A percentile compares a stretch with the other conserved stretches of the same genome.
Conservation (phyloP, 73 alveolate genomes). For the Tetrahymena thermophila region DNA sequence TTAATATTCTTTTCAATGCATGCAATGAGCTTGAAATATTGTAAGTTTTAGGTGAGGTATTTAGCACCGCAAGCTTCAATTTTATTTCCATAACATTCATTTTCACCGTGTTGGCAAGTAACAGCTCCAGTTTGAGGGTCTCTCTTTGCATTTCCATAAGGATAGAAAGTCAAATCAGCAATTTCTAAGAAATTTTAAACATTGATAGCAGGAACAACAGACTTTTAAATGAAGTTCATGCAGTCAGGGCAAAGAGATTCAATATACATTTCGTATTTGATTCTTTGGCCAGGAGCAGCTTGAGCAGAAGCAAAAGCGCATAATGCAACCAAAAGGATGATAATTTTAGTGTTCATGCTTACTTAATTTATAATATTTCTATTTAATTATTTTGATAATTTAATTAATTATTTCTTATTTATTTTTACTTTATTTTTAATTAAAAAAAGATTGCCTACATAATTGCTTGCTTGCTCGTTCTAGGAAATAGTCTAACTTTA, state of each 20-base stretch:
- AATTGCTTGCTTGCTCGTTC: background rate
- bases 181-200: slow-evolving; percentile 35
- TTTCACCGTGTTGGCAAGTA: slow-evolving; percentile 50
- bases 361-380: background rate
- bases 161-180: slow-evolving; percentile 51
- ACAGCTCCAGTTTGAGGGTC: slow-evolving; percentile 28
- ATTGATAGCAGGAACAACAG: slow-evolving; percentile 38
- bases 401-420: background rate
- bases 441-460: background rate
- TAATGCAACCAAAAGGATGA: background rate
- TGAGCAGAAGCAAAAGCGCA: background rate
- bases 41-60: slow-evolving; percentile 22
- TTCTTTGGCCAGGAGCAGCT: background rate
- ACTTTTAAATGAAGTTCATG: slow-evolving; percentile 28
- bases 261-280: slow-evolving; percentile 27
- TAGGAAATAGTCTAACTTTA: background rate
- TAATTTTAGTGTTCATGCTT: background rate
- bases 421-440: background rate
- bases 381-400: background rate
- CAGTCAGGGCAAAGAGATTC: slow-evolving; percentile 67
- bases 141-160: slow-evolving; percentile 59
- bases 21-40: slow-evolving; percentile 17
- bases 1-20: slow-evolving; percentile 51
- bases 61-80: slow-evolving; percentile 52
- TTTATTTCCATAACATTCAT: slow-evolving; percentile 61